Conservation (phyloP, 768 basidiomycete species). For the Mycena amicta region DNA sequence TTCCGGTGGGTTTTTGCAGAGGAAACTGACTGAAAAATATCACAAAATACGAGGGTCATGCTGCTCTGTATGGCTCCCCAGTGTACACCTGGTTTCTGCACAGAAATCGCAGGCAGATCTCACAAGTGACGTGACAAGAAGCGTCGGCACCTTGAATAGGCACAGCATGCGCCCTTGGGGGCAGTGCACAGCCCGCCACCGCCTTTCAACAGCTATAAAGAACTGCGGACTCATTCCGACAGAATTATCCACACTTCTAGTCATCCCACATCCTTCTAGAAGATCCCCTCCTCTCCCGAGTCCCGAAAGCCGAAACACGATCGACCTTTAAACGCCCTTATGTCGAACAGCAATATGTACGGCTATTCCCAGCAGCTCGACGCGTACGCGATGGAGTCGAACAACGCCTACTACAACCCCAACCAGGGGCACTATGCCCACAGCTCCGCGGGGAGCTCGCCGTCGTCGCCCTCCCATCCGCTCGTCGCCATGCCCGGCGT, state of each 20-base stretch:
- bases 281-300: background rate
- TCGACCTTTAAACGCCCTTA: background rate
- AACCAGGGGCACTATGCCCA: slow-evolving; percentile 8
- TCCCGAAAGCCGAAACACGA: background rate
- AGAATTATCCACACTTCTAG: background rate
- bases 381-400: background rate
- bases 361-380: background rate
- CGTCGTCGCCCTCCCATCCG: slow-evolving; percentile 17
- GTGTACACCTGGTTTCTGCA: background rate
- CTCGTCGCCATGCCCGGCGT: slow-evolving; percentile 2
- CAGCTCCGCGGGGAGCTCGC: slow-evolving; percentile 11
- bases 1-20: background rate
- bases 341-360: too few species aligned
- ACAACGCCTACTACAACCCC: background rate
- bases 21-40: background rate
- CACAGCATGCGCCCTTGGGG: background rate
- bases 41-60: background rate
- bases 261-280: slow-evolving; percentile 5
- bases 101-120: background rate
- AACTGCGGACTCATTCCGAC: too few species aligned
- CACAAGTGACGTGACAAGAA: background rate
- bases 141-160: background rate
- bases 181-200: background rate
- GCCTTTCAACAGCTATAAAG: background rate
- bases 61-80: background rate